Base-by-base conservation (phyloP, 805 yeast genomes). In the Starmera amethionina region DNA sequence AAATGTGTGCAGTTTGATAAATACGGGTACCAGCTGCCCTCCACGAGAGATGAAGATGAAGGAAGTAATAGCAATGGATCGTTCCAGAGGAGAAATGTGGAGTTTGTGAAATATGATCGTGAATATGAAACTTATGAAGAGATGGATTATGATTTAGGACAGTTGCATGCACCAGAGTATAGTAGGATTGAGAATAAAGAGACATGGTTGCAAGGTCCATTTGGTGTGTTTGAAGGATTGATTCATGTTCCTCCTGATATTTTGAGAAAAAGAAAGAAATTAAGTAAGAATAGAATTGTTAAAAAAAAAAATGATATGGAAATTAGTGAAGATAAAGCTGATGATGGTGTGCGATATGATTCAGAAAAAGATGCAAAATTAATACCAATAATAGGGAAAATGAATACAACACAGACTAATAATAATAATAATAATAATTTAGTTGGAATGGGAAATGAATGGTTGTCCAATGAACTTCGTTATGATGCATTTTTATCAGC, bases 401-500 rank as follows among this genome's bases (percentile, higher is more conserved):
- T 25, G 12, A n/a, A 16, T 22, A 31, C 32, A 32, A 30, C 35
- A 44, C 14, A n/a, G n/a, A 29, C 3, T 29, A 13, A 10, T 9
- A 29, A 29, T 29, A 11, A 29, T 11, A 29, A 4, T 29, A 11
- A 29, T 29, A 29, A 8, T 11, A 13, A 29, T 12, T 11, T 29
- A 12, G 8, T 22, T 22, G 6, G 27, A 36, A 42, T 38, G 39
- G 44, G 37, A 50, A 73, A 73, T 41, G 76, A 79, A 47, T 81
- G 87, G 87, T 64, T 82, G 18, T 77, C 87, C 13, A 77, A 73
- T 41, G 89, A 82, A 51, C 63, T 82, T 36, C 56, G 82, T 39
- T 86, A 79, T 46, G 88, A 82, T 49, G 88, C 87, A 0, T 59
- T 82, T 25, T 60, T 82, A 45, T 79, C 88, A 0, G 88, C 88